phyloP scores from a whole-genome alignment of 805 yeast species.

The Myxozyma geophila region DNA sequence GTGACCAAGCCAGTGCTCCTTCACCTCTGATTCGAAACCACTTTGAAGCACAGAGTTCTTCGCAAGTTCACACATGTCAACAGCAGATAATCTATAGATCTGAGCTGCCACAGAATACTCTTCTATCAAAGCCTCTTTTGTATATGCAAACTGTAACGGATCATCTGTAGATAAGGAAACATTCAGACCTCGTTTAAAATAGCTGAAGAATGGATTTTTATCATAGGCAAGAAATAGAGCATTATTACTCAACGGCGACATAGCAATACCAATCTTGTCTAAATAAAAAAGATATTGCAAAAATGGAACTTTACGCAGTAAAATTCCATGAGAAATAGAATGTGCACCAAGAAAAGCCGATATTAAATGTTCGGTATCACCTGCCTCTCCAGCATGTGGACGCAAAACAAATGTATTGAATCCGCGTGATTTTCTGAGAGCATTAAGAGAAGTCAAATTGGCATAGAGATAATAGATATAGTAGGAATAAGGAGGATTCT shows the following conservation, averaged over 20 bases:
- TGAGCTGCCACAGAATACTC: slow-evolving; percentile 99
- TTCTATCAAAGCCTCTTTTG: slow-evolving; percentile 95
- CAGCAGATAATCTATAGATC: slow-evolving; percentile 89
- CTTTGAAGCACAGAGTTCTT: slow-evolving; percentile 89
- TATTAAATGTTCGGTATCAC: slow-evolving; percentile 96
- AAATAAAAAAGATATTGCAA: slow-evolving; percentile 90
- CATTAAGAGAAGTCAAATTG: slow-evolving; percentile 82
- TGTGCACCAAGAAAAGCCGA: slow-evolving; percentile 87
- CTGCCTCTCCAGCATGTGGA: slow-evolving; percentile 99
- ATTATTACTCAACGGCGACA: slow-evolving; percentile 97
- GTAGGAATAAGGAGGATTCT: slow-evolving; percentile 97
- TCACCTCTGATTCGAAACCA: slow-evolving; percentile 87
- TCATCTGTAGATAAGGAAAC: slow-evolving; percentile 96
- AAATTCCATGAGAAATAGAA: slow-evolving; percentile 93
- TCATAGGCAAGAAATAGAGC: slow-evolving; percentile 95
- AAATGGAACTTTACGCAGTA: slow-evolving; percentile 90
- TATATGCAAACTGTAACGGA: slow-evolving; percentile 95
- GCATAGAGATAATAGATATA: slow-evolving; percentile 88
- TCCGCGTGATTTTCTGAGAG: slow-evolving; percentile 74
- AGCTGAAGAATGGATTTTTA: slow-evolving; percentile 91
- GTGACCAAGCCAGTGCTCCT: slow-evolving; percentile 91
- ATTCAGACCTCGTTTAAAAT: slow-evolving; percentile 90
- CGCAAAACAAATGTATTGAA: slow-evolving; percentile 90
- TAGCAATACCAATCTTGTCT: slow-evolving; percentile 95
- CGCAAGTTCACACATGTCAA: slow-evolving; percentile 97